Evolutionary conservation across 192 early-diverging fungal genomes (phyloP).

Genomic region (Jimgerdemannia lactiflua): DNA sequence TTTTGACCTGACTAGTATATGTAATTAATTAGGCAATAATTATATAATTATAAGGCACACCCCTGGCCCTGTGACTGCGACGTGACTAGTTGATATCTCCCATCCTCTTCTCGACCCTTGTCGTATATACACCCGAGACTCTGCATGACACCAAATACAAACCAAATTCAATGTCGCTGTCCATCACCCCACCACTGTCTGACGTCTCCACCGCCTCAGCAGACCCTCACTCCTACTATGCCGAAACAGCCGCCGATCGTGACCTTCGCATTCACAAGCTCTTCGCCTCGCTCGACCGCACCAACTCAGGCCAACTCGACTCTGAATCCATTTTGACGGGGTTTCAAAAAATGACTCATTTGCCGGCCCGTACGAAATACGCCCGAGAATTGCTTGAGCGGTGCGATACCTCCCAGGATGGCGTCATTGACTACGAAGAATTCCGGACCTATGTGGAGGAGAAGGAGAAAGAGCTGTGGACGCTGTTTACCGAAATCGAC

Average conservation of each 20-base stretch:
- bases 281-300: conserved; percentile 33
- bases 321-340: conserved; percentile 32
- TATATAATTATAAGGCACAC: no score
- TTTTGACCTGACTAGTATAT: no score
- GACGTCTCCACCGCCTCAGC: not conserved
- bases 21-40: no score
- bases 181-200: not conserved
- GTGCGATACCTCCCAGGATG: conserved; percentile 36
- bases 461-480: conserved; percentile 63
- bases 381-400: conserved; percentile 36
- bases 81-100: not conserved
- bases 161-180: not conserved
- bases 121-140: not conserved
- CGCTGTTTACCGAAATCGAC: conserved; percentile 64
- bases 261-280: conserved; percentile 30
- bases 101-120: no score
- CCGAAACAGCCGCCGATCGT: conserved; percentile 28
- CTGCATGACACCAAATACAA: not conserved
- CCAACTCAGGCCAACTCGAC: conserved; percentile 27
- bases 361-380: conserved; percentile 41
- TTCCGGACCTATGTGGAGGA: conserved; percentile 61
- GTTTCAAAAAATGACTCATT: conserved; percentile 31
- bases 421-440: conserved; percentile 46
- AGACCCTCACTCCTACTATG: conserved; percentile 18
- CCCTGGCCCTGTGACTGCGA: not conserved